Conservation (phyloP, 2,329 filamentous ascomycete species). For the Xylariaceae sp. region DNA sequence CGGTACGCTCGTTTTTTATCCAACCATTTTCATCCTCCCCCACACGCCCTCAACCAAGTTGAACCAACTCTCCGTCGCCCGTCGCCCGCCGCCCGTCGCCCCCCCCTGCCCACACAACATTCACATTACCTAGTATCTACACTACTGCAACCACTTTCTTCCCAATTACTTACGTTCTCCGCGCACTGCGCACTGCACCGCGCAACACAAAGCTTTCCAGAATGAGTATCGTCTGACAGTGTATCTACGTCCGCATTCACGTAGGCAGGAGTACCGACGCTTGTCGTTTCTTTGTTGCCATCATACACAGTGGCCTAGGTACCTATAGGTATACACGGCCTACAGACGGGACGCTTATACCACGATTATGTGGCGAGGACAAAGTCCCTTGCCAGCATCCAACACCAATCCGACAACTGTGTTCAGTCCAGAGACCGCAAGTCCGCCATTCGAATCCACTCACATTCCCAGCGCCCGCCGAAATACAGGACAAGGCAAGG, state of each 20-base stretch:
- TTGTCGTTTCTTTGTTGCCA: neutral
- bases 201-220: neutral
- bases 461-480: neutral
- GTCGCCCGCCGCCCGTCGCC: neutral
- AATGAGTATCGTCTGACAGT: neutral
- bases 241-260: conserved; percentile 2
- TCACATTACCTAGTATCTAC: neutral
- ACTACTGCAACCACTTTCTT: conserved; percentile 11
- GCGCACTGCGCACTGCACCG: no score
- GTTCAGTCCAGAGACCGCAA: conserved; percentile 11
- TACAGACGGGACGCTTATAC: neutral
- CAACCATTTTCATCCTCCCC: neutral
- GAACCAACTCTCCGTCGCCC: neutral
- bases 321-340: no score
- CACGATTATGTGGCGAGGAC: neutral
- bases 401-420: neutral
- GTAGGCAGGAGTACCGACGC: neutral
- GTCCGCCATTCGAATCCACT: conserved; percentile 1
- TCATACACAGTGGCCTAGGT: neutral
- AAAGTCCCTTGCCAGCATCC: neutral
- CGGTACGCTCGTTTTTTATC: no score
- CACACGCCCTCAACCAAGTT: neutral
- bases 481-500: neutral
- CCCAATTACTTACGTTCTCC: neutral
- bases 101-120: conserved; percentile 3